These are phyloP conservation scores for Globisporangium middletonii DNA, from an alignment of 352 stramenopile species.

Conservation along the genomic window DNA sequence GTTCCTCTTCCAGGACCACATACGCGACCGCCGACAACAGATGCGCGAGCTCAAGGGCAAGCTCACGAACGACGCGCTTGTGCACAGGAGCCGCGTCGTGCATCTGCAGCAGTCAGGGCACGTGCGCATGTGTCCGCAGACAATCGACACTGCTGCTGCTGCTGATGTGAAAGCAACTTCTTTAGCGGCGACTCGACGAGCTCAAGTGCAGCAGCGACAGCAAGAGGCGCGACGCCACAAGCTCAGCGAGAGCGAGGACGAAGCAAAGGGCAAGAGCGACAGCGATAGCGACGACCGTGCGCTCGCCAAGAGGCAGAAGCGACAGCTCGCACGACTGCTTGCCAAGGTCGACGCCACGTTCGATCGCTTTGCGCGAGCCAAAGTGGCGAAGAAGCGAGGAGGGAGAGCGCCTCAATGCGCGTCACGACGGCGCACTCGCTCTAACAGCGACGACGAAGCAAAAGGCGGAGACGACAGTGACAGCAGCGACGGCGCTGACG, in stretches of 20 bases:
- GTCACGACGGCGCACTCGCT: background rate
- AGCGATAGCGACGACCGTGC: background rate
- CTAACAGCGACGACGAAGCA: background rate
- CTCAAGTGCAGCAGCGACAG: constrained; percentile 4
- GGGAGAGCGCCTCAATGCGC: background rate
- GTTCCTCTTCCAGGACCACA: constrained; percentile 40
- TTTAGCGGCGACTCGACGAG: constrained; percentile 3
- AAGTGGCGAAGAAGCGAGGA: background rate
- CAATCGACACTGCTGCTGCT: background rate
- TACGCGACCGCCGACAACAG: constrained; percentile 14
- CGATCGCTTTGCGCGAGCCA: constrained; percentile 14
- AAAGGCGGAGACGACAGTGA: constrained; percentile 12
- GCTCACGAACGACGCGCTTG: constrained; percentile 40
- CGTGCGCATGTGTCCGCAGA: constrained; percentile 52
- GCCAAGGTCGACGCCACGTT: constrained; percentile 11
- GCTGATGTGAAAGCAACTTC: background rate
- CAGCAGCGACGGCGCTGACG: constrained; percentile 26
- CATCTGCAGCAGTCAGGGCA: constrained; percentile 67
- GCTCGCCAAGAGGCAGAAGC: constrained; percentile 6
- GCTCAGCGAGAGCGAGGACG: constrained; percentile 6
- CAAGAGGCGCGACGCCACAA: background rate
- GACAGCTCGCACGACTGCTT: constrained; percentile 12
- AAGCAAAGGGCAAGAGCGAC: background rate
- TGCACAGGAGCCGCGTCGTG: constrained; percentile 56
- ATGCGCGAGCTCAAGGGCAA: constrained; percentile 17